A percentile compares a stretch with the other conserved stretches of the same genome.
phyloP scores from a whole-genome alignment of 2,329 filamentous ascomycete species.

The Cladosporium sp. region DNA sequence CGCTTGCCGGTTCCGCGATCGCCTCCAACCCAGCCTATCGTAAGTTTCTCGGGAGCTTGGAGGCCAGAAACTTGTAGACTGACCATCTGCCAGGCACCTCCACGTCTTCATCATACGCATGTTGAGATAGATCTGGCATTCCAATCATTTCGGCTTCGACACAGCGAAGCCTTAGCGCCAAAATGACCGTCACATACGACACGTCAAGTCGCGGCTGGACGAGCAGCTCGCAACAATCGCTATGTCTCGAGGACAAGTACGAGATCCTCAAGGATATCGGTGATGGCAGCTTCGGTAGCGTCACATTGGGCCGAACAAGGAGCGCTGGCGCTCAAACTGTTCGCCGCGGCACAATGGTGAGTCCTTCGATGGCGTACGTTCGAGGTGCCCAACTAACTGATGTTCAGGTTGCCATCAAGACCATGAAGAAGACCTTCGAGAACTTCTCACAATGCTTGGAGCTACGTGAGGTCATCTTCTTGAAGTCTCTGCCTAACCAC shows the following conservation, averaged over 20 bases:
- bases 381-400: slow-evolving; percentile 16
- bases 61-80: slow-evolving; percentile 13
- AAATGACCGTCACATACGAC: slow-evolving; percentile 73
- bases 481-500: slow-evolving; percentile 83
- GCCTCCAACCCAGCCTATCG: slow-evolving; percentile 9
- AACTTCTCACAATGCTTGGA: slow-evolving; percentile 88
- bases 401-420: slow-evolving; percentile 91
- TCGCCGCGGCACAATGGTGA: slow-evolving; percentile 87
- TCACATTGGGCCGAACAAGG: slow-evolving; percentile 86
- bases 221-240: slow-evolving; percentile 50
- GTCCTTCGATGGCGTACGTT: slow-evolving; percentile 39
- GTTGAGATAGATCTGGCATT: slow-evolving; percentile 18
- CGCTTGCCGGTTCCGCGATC: slow-evolving; percentile 6
- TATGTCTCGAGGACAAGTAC: slow-evolving; percentile 84
- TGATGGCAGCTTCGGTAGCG: slow-evolving; percentile 97
- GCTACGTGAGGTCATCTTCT: slow-evolving; percentile 93
- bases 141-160: slow-evolving; percentile 12
- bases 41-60: slow-evolving; percentile 5
- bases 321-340: slow-evolving; percentile 86
- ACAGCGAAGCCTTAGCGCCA: slow-evolving; percentile 34
- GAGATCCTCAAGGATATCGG: slow-evolving; percentile 98
- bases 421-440: slow-evolving; percentile 99
- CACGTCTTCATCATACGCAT: slow-evolving; percentile 8
- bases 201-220: slow-evolving; percentile 65
- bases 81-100: slow-evolving; percentile 15